Evolutionary conservation across 768 basidiomycete genomes (phyloP).

Genomic region (Tulasnella calospora): DNA sequence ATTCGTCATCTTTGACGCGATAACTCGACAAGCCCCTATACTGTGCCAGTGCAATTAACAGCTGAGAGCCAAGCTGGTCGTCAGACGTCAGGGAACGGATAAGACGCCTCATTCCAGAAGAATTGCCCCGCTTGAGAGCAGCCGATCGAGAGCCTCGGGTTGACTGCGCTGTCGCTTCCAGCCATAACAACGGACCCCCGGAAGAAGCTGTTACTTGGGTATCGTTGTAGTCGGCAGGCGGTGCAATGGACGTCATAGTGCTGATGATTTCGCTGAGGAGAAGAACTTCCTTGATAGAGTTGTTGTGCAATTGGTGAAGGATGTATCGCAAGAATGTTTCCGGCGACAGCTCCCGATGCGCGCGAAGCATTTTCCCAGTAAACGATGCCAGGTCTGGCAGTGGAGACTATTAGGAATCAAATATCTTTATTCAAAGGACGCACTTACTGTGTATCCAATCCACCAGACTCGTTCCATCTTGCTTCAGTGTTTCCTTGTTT

Average conservation of each 20-base stretch:
- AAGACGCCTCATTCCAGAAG: slow-evolving; percentile 47
- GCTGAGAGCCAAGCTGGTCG: slow-evolving; percentile 71
- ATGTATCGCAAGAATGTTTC: slow-evolving; percentile 83
- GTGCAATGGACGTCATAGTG: slow-evolving; percentile 94
- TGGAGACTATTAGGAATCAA: slow-evolving; percentile 30
- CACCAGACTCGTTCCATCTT: slow-evolving; percentile 83
- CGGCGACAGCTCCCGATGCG: slow-evolving; percentile 71
- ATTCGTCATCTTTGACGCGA: slow-evolving; percentile 52
- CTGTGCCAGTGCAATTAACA: slow-evolving; percentile 88
- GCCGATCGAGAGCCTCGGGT: slow-evolving; percentile 54
- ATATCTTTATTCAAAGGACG: slow-evolving; percentile 8
- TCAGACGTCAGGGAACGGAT: slow-evolving; percentile 62
- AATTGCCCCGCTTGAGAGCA: slow-evolving; percentile 51
- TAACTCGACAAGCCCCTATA: slow-evolving; percentile 83
- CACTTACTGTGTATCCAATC: slow-evolving; percentile 88
- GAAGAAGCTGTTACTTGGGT: slow-evolving; percentile 86
- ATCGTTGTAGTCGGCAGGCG: slow-evolving; percentile 82
- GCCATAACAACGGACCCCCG: slow-evolving; percentile 79
- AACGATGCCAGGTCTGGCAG: slow-evolving; percentile 83
- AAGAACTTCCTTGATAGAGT: slow-evolving; percentile 80
- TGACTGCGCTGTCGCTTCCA: slow-evolving; percentile 78
- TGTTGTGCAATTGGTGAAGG: slow-evolving; percentile 80
- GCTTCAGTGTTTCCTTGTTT: slow-evolving; percentile 74
- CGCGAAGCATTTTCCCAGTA: slow-evolving; percentile 72
- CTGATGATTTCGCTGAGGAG: slow-evolving; percentile 89